phyloP scores from a whole-genome alignment of 164 flowering plant genomes.

The Vitis vinifera region ASM3070453v1 NC_081815.1:8193001-8193500 shows the following conservation, averaged over 20 bases:
- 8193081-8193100: too few relatives aligned
- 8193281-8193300: slow-evolving; percentile 96
- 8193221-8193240: neutral
- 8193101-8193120: too few relatives aligned
- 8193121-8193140: too few relatives aligned
- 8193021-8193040: too few relatives aligned
- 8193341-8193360: slow-evolving; percentile 80
- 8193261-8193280: slow-evolving; percentile 82
- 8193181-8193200: neutral
- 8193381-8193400: slow-evolving; percentile 78
- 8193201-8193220: too few relatives aligned
- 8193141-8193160: neutral
- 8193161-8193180: neutral
- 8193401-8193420: slow-evolving; percentile 78
- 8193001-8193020: too few relatives aligned
- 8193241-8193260: slow-evolving; percentile 73
- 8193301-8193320: slow-evolving; percentile 60
- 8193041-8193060: too few relatives aligned
- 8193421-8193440: slow-evolving; percentile 95
- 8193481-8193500: slow-evolving; percentile 89
- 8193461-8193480: slow-evolving; percentile 85
- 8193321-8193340: slow-evolving; percentile 63
- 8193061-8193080: too few relatives aligned
- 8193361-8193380: slow-evolving; percentile 79
- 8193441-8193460: slow-evolving; percentile 91